Base-by-base conservation (phyloP, 1,284 basidiomycete genomes). In the Takashimella tepidaria region DNA sequence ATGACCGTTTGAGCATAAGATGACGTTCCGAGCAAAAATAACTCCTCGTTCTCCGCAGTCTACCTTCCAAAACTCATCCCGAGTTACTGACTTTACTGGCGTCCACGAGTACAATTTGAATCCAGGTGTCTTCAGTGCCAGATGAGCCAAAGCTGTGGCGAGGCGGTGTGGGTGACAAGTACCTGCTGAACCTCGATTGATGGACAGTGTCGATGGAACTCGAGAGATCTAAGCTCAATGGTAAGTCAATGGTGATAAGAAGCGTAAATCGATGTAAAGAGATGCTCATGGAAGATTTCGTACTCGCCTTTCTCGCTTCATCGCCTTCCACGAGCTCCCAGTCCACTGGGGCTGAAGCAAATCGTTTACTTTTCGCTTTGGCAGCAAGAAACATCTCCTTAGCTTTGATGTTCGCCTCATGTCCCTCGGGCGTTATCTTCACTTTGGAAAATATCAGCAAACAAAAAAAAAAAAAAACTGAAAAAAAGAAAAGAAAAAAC, bases 1-100 rank as follows among this genome's bases (percentile, higher is more conserved):
- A 53, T 71, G 68, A 1, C 62, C 71, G 47, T 70, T 69, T 1
- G 69, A 66, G n/a, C 63, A 67, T 16, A 71, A 26, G 6, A 71
- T 53, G 19, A 73, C 64, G 24, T 64, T 49, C 40, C 45, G 47
- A 3, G 68, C 63, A 3, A 24, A 55, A 25, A 73, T 31, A 3
- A 12, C 50, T 1, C 71, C 68, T 6, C 63, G 51, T 0, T 47
- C 51, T 3, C 54, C 55, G 3, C 58, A 62, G 40, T 65, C 57
- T 19, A 69, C 59, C 1, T 31, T 24, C 62, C 61, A 59, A 5
- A 25, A 45, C 10, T 44, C 54, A 23, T 51, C 27, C 37, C 23
- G 23, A 40, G 31, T 22, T 43, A 25, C 23, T 45, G 45, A 37
- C 27, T 51, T 44, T 1, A 64, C 64, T 1, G 62, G 62, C 5